Conservation (phyloP, 257 asterid genomes). For the Avicennia marina region DNA sequence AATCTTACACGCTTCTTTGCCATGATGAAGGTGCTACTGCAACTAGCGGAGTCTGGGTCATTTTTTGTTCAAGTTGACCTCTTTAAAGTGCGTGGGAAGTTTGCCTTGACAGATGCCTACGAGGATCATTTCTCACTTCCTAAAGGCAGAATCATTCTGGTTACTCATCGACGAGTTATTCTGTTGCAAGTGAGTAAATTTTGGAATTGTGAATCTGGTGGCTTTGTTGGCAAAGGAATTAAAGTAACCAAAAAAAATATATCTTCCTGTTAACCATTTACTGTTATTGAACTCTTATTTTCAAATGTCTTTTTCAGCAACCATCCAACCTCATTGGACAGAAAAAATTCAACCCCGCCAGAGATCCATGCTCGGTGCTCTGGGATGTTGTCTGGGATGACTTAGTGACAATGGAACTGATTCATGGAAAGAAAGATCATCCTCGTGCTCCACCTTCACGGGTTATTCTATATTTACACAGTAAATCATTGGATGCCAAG, state of each 20-base stretch:
- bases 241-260: background rate
- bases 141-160: conserved; percentile 72
- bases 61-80: conserved; percentile 87
- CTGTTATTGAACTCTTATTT: conserved; percentile 9
- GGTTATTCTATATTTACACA: conserved; percentile 58
- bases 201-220: background rate
- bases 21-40: conserved; percentile 68
- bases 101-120: conserved; percentile 90
- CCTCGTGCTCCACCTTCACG: conserved; percentile 79
- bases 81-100: conserved; percentile 95
- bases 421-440: conserved; percentile 83
- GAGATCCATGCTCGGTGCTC: conserved; percentile 92
- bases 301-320: conserved; percentile 56
- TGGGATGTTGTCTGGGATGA: conserved; percentile 95
- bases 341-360: conserved; percentile 82
- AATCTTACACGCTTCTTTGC: conserved; percentile 14
- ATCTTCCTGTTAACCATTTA: conserved; percentile 1
- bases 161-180: conserved; percentile 83
- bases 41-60: conserved; percentile 91
- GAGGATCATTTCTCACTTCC: conserved; percentile 91
- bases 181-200: conserved; percentile 67
- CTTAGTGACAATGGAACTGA: conserved; percentile 72
- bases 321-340: conserved; percentile 84
- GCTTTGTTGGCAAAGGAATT: conserved; percentile 8
- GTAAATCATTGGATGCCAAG: conserved; percentile 62